A percentile compares a stretch with the other conserved stretches of the same genome.
phyloP scores from a whole-genome alignment of 345 rosid genomes.

The Lenwebbia sp. region DNA sequence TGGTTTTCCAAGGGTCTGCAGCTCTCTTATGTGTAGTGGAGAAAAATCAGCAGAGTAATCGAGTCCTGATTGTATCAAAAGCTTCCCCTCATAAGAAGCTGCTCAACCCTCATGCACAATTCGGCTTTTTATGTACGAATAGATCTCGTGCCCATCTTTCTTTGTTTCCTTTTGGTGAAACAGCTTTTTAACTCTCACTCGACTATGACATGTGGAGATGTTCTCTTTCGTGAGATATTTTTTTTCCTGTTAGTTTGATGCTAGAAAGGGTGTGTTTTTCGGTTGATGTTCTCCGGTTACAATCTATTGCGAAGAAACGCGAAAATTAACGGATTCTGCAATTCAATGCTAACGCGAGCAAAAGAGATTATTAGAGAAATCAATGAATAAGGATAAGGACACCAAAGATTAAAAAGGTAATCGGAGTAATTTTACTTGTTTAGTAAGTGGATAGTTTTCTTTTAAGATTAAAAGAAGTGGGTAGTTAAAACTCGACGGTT shows the following conservation, averaged over 20 bases:
- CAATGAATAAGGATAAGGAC: neutral
- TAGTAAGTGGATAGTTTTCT: neutral
- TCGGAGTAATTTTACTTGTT: neutral
- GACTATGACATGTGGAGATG: neutral
- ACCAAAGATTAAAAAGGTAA: neutral
- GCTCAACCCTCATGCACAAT: neutral
- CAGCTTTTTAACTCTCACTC: neutral
- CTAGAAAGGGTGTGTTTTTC: neutral
- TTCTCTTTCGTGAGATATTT: neutral
- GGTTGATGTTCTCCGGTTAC: neutral
- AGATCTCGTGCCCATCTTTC: neutral
- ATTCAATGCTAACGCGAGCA: neutral
- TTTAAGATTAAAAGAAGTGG: neutral
- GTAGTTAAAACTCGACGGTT: too few relatives aligned
- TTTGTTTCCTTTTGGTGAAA: neutral
- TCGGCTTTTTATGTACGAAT: neutral
- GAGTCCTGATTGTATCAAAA: neutral
- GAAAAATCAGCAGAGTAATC: neutral
- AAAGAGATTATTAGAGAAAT: neutral
- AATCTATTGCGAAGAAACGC: neutral
- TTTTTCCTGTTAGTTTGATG: neutral
- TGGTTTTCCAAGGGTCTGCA: neutral
- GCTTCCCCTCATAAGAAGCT: neutral
- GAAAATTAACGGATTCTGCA: neutral
- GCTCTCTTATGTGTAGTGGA: neutral